Evolutionary conservation across 2,329 filamentous ascomycete genomes (phyloP).

Genomic region (Pseudocercospora pini-densiflorae): DNA sequence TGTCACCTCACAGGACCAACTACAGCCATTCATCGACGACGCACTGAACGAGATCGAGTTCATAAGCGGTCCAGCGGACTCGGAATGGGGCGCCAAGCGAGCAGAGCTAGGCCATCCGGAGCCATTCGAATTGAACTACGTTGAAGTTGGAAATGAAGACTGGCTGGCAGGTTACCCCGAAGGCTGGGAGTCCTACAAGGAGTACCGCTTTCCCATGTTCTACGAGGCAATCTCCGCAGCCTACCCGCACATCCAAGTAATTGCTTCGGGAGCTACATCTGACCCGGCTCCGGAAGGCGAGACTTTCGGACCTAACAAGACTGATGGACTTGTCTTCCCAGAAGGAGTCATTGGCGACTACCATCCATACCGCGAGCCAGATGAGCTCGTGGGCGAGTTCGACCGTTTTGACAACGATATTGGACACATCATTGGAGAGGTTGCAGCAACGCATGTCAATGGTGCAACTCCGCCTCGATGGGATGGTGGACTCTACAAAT

Average conservation of each 20-base stretch:
- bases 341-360: slow-evolving; percentile 34
- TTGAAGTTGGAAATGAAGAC: slow-evolving; percentile 73
- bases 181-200: slow-evolving; percentile 44
- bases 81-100: slow-evolving; percentile 62
- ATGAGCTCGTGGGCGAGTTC: slow-evolving; percentile 37
- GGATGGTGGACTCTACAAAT: slow-evolving; percentile 45
- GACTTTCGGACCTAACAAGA: slow-evolving; percentile 13
- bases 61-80: slow-evolving; percentile 58
- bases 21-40: slow-evolving; percentile 57
- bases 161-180: slow-evolving; percentile 51
- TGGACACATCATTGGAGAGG: slow-evolving; percentile 52
- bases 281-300: slow-evolving; percentile 26
- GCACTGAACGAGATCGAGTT: slow-evolving; percentile 69
- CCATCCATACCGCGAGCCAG: slow-evolving; percentile 40
- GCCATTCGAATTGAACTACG: slow-evolving; percentile 64
- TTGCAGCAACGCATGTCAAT: slow-evolving; percentile 52
- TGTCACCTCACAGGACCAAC: slow-evolving; percentile 52
- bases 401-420: slow-evolving; percentile 54
- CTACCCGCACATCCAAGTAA: slow-evolving; percentile 63
- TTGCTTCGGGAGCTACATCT: slow-evolving; percentile 45
- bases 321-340: slow-evolving; percentile 21
- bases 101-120: slow-evolving; percentile 64
- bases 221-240: slow-evolving; percentile 61
- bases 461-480: slow-evolving; percentile 47
- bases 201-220: slow-evolving; percentile 63